phyloP scores from a whole-genome alignment of 441 rosid species.

The Sinapis alba region DNA sequence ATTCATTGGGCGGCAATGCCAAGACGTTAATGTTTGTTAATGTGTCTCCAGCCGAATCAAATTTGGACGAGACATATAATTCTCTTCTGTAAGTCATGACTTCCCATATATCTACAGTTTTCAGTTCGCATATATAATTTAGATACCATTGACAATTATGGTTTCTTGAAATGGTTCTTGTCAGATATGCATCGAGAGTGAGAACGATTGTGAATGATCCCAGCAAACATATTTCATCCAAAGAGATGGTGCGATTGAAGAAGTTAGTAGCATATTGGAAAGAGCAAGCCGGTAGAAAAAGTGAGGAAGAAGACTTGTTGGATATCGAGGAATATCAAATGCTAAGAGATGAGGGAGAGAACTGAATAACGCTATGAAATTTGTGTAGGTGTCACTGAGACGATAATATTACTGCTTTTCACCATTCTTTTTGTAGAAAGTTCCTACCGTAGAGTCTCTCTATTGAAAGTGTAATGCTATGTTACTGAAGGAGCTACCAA shows the following conservation, averaged over 20 bases:
- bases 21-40: slow-evolving; percentile 98
- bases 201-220: slow-evolving; percentile 89
- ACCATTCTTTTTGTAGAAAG: no score
- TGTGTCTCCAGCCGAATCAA: slow-evolving; percentile 88
- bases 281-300: slow-evolving; percentile 84
- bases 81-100: slow-evolving; percentile 65
- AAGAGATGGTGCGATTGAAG: slow-evolving; percentile 82
- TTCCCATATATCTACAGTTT: background rate
- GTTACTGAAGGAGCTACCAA: no score
- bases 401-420: background rate
- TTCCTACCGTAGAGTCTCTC: no score
- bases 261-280: slow-evolving; percentile 85
- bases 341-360: slow-evolving; percentile 41
- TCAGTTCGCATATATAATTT: background rate
- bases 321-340: slow-evolving; percentile 75
- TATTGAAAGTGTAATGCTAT: no score
- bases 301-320: slow-evolving; percentile 81
- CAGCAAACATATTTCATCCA: no score
- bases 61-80: slow-evolving; percentile 91
- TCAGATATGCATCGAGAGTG: slow-evolving; percentile 93
- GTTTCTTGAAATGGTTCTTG: background rate
- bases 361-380: slow-evolving; percentile 18
- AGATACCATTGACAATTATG: background rate
- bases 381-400: slow-evolving; percentile 17
- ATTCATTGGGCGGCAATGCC: slow-evolving; percentile 98